These are phyloP conservation scores for Linanthus parryae DNA, from an alignment of 148 eudicot genomes.

Conservation along the genomic window DNA sequence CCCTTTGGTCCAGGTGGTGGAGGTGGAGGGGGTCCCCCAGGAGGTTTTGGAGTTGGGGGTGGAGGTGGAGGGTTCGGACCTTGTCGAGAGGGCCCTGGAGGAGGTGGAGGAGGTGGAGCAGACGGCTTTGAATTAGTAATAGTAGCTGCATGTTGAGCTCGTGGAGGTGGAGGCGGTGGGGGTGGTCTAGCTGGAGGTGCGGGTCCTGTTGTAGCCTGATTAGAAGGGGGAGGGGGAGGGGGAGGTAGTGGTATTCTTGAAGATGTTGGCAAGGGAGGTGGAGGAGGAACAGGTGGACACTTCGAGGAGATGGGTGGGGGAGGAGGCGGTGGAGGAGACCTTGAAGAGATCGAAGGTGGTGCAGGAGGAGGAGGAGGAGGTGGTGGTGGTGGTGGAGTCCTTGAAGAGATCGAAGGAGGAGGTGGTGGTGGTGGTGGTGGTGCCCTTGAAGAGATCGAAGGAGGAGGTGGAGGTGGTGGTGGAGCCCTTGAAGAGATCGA, in stretches of 20 bases:
- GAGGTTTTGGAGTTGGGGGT: constrained; percentile 35
- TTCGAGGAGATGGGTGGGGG: too few species aligned
- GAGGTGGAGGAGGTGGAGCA: constrained; percentile 17
- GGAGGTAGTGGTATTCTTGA: neutral
- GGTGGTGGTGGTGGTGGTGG: constrained; percentile 20
- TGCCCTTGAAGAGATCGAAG: constrained; percentile 19
- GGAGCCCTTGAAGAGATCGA: too few species aligned
- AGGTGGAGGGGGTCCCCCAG: constrained; percentile 74
- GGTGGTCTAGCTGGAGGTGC: constrained; percentile 13
- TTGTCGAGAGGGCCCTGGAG: constrained; percentile 46
- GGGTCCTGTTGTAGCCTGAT: constrained; percentile 1
- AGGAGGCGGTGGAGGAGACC: too few species aligned
- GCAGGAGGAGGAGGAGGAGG: too few species aligned
- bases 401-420: too few species aligned
- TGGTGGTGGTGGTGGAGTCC: too few species aligned
- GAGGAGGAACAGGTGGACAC: constrained; percentile 17
- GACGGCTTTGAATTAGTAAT: constrained; percentile 4
- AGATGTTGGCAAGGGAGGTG: constrained; percentile 18
- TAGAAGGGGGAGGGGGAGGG: constrained; percentile 6
- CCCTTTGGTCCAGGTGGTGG: constrained; percentile 55
- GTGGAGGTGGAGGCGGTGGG: constrained; percentile 16
- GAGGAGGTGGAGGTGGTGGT: constrained; percentile 24
- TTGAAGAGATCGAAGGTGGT: too few species aligned
- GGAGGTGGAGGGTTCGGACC: constrained; percentile 44
- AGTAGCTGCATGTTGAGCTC: constrained; percentile 20